These are phyloP conservation scores for Fusarium nelsonii DNA, from an alignment of 2,329 filamentous ascomycete genomes.

Conservation along the genomic window DNA sequence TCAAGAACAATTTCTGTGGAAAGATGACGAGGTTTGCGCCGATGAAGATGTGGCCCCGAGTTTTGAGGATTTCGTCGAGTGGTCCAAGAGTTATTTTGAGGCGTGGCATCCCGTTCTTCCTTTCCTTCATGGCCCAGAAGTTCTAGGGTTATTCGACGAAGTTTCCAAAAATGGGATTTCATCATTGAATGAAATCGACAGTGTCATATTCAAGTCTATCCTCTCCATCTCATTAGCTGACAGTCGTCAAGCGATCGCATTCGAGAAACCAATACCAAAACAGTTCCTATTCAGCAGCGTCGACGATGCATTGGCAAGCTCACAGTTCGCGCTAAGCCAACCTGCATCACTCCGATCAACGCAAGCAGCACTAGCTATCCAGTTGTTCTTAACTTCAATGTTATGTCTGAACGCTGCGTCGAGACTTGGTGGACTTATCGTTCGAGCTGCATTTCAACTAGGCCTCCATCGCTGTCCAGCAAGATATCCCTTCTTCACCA, in stretches of 20 bases:
- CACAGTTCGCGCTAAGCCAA: conserved; percentile 60
- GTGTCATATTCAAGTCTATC: conserved; percentile 61
- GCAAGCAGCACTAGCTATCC: conserved; percentile 65
- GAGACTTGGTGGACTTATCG: conserved; percentile 65
- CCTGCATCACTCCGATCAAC: conserved; percentile 61
- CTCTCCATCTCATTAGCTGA: conserved; percentile 67
- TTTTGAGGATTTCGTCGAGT: conserved; percentile 63
- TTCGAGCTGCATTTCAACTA: conserved; percentile 67
- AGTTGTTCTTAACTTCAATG: conserved; percentile 68
- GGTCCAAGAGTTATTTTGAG: conserved; percentile 67
- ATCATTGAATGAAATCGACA: conserved; percentile 52
- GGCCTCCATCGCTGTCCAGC: conserved; percentile 70
- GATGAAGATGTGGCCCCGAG: conserved; percentile 21
- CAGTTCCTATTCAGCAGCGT: conserved; percentile 61
- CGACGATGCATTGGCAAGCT: conserved; percentile 63
- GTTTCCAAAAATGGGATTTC: conserved; percentile 52
- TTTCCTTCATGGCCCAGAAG: conserved; percentile 66
- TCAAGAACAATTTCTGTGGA: conserved; percentile 51
- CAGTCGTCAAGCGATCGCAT: conserved; percentile 56
- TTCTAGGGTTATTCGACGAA: conserved; percentile 61
- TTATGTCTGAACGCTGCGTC: conserved; percentile 69
- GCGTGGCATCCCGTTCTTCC: conserved; percentile 70
- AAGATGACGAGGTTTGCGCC: conserved; percentile 51
- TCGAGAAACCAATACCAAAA: conserved; percentile 54
- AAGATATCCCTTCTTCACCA: conserved; percentile 63